These are phyloP conservation scores for Stephania yunnanensis DNA, from an alignment of 164 flowering plant genomes.

Conservation along the genomic window DNA sequence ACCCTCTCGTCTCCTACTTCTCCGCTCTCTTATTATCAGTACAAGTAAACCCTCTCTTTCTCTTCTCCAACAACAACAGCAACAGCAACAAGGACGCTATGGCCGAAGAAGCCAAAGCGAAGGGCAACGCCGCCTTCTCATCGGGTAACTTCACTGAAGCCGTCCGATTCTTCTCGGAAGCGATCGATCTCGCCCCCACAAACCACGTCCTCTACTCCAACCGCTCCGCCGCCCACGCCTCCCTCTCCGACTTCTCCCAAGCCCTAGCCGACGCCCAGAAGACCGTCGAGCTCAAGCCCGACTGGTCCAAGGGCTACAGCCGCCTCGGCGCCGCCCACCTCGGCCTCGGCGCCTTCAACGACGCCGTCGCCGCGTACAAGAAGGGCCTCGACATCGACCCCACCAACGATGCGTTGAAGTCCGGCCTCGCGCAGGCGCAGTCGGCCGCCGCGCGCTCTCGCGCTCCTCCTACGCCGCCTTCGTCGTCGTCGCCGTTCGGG, in stretches of 20 bases:
- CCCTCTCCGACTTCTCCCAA: slow-evolving; percentile 53
- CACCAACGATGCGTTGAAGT: slow-evolving; percentile 64
- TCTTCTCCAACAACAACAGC: background rate
- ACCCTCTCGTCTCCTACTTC: background rate
- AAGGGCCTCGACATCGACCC: slow-evolving; percentile 87
- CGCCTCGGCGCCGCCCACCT: slow-evolving; percentile 85
- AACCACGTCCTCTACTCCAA: slow-evolving; percentile 97
- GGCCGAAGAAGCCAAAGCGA: slow-evolving; percentile 98
- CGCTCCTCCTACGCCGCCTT: slow-evolving; percentile 3
- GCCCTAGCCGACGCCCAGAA: slow-evolving; percentile 77
- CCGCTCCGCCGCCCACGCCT: slow-evolving; percentile 93
- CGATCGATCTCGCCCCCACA: slow-evolving; percentile 66
- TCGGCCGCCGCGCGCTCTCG: slow-evolving; percentile 33
- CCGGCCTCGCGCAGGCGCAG: slow-evolving; percentile 74
- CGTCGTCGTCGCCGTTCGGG: slow-evolving; percentile 50
- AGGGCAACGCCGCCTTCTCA: slow-evolving; percentile 95
- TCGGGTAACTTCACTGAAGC: slow-evolving; percentile 62
- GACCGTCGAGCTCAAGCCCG: slow-evolving; percentile 83
- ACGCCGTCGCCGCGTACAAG: slow-evolving; percentile 62
- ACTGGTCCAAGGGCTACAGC: slow-evolving; percentile 86
- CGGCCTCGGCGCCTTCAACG: slow-evolving; percentile 46
- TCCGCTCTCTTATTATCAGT: background rate
- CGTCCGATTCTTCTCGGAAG: slow-evolving; percentile 66
- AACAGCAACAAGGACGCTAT: slow-evolving; percentile 8
- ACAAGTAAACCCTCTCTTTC: no score